Conservation (phyloP, 306 rosid genomes). For the Astragalus membranaceus region DNA sequence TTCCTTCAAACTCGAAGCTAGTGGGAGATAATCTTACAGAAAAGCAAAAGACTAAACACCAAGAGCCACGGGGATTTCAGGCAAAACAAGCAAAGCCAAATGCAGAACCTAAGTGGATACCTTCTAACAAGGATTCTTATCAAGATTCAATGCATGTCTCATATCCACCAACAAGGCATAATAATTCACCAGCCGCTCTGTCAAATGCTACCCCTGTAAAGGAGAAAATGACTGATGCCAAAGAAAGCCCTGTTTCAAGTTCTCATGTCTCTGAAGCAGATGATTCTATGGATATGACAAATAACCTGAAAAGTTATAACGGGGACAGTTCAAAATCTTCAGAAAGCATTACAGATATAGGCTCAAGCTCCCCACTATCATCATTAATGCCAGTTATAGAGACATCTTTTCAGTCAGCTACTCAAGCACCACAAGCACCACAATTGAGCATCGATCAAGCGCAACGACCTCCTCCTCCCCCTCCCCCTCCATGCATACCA, state of each 20-base stretch:
- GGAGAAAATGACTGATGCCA: slow-evolving; percentile 40
- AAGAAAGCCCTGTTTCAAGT: slow-evolving; percentile 37
- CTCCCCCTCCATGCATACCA: background rate
- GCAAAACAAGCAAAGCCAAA: slow-evolving; percentile 52
- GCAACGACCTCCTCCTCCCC: slow-evolving; percentile 20
- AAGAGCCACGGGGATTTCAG: slow-evolving; percentile 40
- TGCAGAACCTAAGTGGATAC: slow-evolving; percentile 62
- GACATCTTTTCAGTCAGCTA: slow-evolving; percentile 21
- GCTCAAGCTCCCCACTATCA: slow-evolving; percentile 24
- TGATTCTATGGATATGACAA: slow-evolving; percentile 34
- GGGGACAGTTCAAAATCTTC: slow-evolving; percentile 36
- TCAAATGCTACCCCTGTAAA: slow-evolving; percentile 25
- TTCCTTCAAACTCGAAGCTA: slow-evolving; percentile 30
- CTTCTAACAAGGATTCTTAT: slow-evolving; percentile 61
- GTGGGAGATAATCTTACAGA: slow-evolving; percentile 33
- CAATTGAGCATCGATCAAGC: slow-evolving; percentile 18
- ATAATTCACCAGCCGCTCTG: slow-evolving; percentile 42
- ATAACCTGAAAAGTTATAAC: slow-evolving; percentile 37
- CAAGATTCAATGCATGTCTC: slow-evolving; percentile 55
- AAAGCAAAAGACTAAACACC: slow-evolving; percentile 54
- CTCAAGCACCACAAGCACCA: slow-evolving; percentile 5
- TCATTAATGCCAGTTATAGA: slow-evolving; percentile 29
- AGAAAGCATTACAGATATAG: slow-evolving; percentile 33
- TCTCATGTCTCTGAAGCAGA: slow-evolving; percentile 20
- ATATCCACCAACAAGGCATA: slow-evolving; percentile 62